These are phyloP conservation scores for Phaffomyces antillensis DNA, from an alignment of 805 yeast species.

Conservation along the genomic window DNA sequence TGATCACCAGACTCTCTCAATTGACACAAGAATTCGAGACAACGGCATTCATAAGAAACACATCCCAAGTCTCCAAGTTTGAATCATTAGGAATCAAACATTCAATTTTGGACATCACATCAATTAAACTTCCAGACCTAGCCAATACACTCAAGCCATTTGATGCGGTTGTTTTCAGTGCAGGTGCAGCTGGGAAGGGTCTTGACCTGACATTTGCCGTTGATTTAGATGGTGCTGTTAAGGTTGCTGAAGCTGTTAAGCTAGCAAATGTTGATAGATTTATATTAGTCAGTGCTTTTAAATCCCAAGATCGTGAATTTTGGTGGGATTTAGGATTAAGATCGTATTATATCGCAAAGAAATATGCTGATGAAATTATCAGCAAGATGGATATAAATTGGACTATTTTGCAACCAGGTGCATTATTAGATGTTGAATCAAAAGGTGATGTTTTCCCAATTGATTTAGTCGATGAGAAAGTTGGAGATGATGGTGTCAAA, in stretches of 20 bases:
- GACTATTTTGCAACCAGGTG: constrained; percentile 53
- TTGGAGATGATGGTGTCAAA: not conserved
- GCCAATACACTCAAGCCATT: constrained; percentile 35
- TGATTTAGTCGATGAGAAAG: constrained; percentile 11
- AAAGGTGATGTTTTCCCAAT: constrained; percentile 39
- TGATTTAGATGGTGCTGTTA: constrained; percentile 58
- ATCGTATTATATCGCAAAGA: constrained; percentile 53
- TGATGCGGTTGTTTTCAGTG: constrained; percentile 53
- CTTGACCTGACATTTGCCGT: constrained; percentile 38
- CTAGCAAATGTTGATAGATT: constrained; percentile 36
- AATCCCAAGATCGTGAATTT: constrained; percentile 43
- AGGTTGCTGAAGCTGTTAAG: constrained; percentile 48
- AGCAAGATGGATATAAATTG: constrained; percentile 33
- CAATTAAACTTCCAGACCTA: constrained; percentile 28
- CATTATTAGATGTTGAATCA: constrained; percentile 31
- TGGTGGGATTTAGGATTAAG: constrained; percentile 34
- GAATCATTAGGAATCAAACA: constrained; percentile 28
- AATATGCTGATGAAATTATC: constrained; percentile 48
- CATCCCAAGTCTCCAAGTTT: constrained; percentile 38
- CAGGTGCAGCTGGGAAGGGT: constrained; percentile 57
- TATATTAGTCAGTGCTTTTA: constrained; percentile 48
- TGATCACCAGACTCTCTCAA: constrained; percentile 30
- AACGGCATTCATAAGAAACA: constrained; percentile 37
- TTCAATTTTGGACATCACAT: constrained; percentile 34
- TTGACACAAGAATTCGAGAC: constrained; percentile 29